Percentiles rank a stretch among this genome's conserved stretches.
These are phyloP conservation scores for Dactylonectria macrodidyma DNA, from an alignment of 2,329 filamentous ascomycete genomes.

Conservation along the genomic window DNA sequence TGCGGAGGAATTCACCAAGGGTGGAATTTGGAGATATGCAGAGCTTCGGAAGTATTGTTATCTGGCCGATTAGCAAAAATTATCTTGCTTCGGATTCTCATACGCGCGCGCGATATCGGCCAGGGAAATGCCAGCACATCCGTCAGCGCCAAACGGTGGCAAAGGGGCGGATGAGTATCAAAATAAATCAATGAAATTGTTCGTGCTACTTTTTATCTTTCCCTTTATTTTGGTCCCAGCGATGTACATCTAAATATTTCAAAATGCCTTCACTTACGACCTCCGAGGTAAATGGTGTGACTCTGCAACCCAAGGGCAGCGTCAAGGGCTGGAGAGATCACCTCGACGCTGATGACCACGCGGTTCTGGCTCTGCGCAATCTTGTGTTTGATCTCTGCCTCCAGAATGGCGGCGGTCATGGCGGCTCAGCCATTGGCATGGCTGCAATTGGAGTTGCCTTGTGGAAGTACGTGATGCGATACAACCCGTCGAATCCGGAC, in stretches of 20 bases:
- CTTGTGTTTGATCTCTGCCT: constrained; percentile 29
- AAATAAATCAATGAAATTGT: constrained; percentile 10
- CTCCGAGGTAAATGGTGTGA: constrained; percentile 15
- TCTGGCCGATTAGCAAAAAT: background rate
- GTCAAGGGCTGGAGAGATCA: constrained; percentile 10
- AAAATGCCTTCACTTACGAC: constrained; percentile 23
- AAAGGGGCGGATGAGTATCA: background rate
- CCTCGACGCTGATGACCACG: constrained; percentile 27
- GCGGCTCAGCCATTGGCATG: constrained; percentile 31
- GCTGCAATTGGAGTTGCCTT: constrained; percentile 53
- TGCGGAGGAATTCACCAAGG: background rate
- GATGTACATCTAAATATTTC: constrained; percentile 3
- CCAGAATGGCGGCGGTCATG: constrained; percentile 31
- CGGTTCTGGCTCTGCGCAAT: constrained; percentile 32
- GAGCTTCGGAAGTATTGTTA: background rate
- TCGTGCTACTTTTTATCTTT: background rate
- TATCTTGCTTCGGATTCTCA: background rate
- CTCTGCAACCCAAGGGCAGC: constrained; percentile 1
- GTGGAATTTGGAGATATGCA: background rate
- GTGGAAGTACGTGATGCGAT: constrained; percentile 73
- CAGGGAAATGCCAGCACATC: background rate
- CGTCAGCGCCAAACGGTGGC: background rate
- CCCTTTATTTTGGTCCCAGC: background rate
- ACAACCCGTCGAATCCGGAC: constrained; percentile 64
- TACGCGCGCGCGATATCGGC: background rate